Conservation (phyloP, 2,329 filamentous ascomycete species). For the Fusarium palustre region DNA sequence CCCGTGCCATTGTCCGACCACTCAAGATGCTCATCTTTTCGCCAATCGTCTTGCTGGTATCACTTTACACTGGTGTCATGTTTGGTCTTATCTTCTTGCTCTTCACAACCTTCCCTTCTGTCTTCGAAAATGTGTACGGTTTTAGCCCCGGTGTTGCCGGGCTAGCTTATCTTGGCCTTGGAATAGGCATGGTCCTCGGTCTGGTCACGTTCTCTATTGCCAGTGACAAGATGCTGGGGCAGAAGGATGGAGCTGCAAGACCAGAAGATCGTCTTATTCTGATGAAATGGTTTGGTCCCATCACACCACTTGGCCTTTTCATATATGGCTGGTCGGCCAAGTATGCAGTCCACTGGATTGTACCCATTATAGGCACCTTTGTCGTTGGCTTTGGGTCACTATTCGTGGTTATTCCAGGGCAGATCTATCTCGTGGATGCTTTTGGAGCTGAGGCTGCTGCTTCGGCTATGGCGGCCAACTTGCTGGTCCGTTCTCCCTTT, state of each 20-base stretch:
- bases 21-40: constrained; percentile 64
- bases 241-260: neutral
- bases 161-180: constrained; percentile 65
- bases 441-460: constrained; percentile 42
- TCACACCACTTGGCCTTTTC: constrained; percentile 66
- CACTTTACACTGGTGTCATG: constrained; percentile 52
- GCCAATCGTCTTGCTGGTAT: constrained; percentile 63
- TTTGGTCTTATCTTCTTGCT: constrained; percentile 54
- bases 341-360: constrained; percentile 65
- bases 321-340: constrained; percentile 70
- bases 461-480: constrained; percentile 41
- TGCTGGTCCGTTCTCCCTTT: constrained; percentile 51
- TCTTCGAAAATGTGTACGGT: constrained; percentile 52
- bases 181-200: constrained; percentile 50
- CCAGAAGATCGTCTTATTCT: constrained; percentile 65
- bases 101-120: constrained; percentile 52
- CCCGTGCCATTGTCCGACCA: constrained; percentile 55
- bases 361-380: constrained; percentile 67
- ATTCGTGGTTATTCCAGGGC: constrained; percentile 51
- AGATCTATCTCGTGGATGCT: constrained; percentile 46
- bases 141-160: constrained; percentile 46
- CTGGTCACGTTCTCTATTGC: constrained; percentile 33
- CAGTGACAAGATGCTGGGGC: constrained; percentile 31
- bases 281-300: constrained; percentile 65
- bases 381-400: constrained; percentile 61